Evolutionary conservation across 108 stramenopile genomes (phyloP).

Genomic region (Nannochloropsis oceanica): DNA sequence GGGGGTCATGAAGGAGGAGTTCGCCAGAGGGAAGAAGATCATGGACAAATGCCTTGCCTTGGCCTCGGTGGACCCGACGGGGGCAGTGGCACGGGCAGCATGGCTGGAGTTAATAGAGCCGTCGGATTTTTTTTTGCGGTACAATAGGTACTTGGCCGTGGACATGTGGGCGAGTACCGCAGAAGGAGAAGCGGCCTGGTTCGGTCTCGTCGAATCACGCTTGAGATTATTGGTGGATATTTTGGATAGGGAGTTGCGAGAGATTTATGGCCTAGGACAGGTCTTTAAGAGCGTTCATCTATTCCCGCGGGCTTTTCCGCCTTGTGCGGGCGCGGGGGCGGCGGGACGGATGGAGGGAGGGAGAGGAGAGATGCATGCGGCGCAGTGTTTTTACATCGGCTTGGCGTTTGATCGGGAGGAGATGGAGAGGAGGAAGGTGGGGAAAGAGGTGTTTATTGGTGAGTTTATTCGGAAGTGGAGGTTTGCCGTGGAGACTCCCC

Average conservation of each 20-base stretch:
- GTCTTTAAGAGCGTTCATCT: background rate
- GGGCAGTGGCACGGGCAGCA: slow-evolving; percentile 45
- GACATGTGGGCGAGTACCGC: slow-evolving; percentile 76
- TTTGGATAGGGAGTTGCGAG: background rate
- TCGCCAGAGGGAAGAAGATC: slow-evolving; percentile 43
- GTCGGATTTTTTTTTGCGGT: slow-evolving; percentile 87
- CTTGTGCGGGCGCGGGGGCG: background rate
- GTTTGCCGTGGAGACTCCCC: background rate
- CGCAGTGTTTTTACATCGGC: background rate
- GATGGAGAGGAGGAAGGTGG: background rate
- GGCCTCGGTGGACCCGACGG: slow-evolving; percentile 44
- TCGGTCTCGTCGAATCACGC: slow-evolving; percentile 75
- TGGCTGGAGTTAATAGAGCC: slow-evolving; percentile 75
- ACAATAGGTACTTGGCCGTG: slow-evolving; percentile 76
- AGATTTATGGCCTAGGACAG: background rate
- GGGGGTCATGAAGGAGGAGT: slow-evolving; percentile 58
- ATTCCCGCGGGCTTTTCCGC: background rate
- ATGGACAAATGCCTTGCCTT: slow-evolving; percentile 45
- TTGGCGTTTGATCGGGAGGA: background rate
- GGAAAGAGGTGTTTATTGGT: background rate
- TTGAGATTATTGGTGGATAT: slow-evolving; percentile 37
- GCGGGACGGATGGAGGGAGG: background rate
- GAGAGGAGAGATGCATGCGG: background rate
- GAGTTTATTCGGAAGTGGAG: background rate
- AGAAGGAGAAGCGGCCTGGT: slow-evolving; percentile 72